Evolutionary conservation across 2,329 filamentous ascomycete species (phyloP), one percentile per base, ranked within the genome.

Genomic region (Diaporthe citrichinensis): DNA sequence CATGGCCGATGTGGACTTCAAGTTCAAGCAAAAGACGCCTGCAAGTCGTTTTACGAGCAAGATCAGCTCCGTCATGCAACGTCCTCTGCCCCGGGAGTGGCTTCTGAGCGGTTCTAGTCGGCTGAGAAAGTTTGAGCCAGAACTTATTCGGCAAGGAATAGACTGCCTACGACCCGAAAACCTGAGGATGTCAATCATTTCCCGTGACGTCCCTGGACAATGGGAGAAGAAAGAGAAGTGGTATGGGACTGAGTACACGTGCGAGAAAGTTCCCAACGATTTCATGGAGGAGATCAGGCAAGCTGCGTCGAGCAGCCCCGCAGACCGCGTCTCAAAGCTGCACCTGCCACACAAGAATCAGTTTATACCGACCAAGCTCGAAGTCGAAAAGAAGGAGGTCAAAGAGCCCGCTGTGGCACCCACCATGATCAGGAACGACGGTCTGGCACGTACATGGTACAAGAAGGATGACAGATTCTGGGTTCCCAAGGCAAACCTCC

Each of bases 381-480:
- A 98, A 71, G 97, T 99, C 2, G 95, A 98, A 83, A 98, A 97
- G 88, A 98, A 95, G 84, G 94, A 98, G 49, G 90, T 97, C n/a
- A 88, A 91, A 36, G 91, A 94, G 79, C 94, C 95, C 1, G 87
- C 92, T 0, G 89, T 94, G 73, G 88, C 92, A 0, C 97, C 97
- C 0, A 93, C 92, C 76, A 88, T 99, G 34, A 93, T 99, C 77
- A 92, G 96, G 78, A 95, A 98, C 80, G 96, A 98, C 79, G 89
- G 92, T 8, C 87, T 92, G 46, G 92, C 94, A 0, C 92, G 96
- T 41, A 93, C 95, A 3, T 99, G 97, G 97, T 98, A 93, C 88
- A 99, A 99, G 88, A 98, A 98, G 85, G 97, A 99, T 80, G 97
- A 99, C 80, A 95, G 93, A 0, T 99, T 98, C 84, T 98, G 96